phyloP scores from a whole-genome alignment of 305 asterid genomes.

The Fraxinus baroniana region DNA sequence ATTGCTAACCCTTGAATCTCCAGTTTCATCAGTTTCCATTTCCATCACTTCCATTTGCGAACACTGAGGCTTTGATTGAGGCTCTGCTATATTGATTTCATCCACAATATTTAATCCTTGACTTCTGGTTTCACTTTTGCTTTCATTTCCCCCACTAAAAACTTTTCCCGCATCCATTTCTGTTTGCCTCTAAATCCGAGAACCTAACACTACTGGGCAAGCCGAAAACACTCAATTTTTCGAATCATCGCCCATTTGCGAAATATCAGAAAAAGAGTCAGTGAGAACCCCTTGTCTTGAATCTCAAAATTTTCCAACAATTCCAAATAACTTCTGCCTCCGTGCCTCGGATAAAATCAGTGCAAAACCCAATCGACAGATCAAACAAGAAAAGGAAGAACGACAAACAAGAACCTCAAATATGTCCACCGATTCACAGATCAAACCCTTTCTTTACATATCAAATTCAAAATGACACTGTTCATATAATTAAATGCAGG shows the following conservation, averaged over 20 bases:
- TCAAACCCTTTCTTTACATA: constrained; percentile 24
- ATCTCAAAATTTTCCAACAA: constrained; percentile 18
- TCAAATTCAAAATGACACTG: not conserved
- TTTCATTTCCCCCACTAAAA: constrained; percentile 33
- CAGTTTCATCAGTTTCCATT: constrained; percentile 50
- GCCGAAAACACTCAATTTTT: constrained; percentile 24
- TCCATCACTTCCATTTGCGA: constrained; percentile 63
- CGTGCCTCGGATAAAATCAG: not conserved
- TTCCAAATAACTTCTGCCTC: constrained; percentile 14
- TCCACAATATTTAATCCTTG: constrained; percentile 30
- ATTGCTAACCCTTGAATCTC: constrained; percentile 11
- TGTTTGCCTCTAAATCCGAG: not conserved
- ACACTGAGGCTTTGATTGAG: constrained; percentile 33
- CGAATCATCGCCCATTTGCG: constrained; percentile 36
- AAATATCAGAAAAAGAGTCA: constrained; percentile 13
- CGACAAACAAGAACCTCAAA: constrained; percentile 1
- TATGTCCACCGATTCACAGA: constrained; percentile 27
- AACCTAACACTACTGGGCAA: constrained; percentile 12
- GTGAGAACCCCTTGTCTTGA: not conserved
- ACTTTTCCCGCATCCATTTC: constrained; percentile 40
- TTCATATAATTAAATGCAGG: constrained; percentile 10
- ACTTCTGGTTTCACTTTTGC: constrained; percentile 29
- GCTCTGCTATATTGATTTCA: constrained; percentile 32
- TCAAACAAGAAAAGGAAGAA: not conserved
- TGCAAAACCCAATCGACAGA: not conserved